Base-by-base conservation (phyloP, 1,284 basidiomycete species). In the Cutaneotrichosporon mucoides region DNA sequence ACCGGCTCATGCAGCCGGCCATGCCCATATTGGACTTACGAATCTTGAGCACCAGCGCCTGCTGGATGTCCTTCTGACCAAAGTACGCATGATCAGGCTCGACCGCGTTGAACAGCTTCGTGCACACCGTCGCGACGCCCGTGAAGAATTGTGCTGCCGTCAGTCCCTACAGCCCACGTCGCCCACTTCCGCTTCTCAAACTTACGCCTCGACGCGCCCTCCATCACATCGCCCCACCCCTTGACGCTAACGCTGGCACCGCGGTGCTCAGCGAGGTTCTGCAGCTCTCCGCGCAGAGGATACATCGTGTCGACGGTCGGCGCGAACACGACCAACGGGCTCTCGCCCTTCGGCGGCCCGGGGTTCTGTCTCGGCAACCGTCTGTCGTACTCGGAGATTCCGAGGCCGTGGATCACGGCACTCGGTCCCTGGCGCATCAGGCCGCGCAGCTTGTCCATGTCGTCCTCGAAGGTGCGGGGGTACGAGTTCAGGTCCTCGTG, bases 21-120 rank as follows among this genome's bases (percentile, higher is more conserved):
- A 24, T 24, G 24, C 24, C 24, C 24, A 24, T 24, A 2, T 24
- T 24, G 24, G 24, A 68, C 76, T 48, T 41, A 79, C 78, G 83
- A n/a, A 89, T 86, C 47, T 88, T 87, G 24, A 99, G 82, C 16
- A 99, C 79, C 7, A 98, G 79, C 0, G 89, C 91, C 75, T 99
- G 95, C 74, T 99, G 95, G 57, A 99, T 97, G 73, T 99, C 95
- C 76, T 99, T 99, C 77, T 98, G 95, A 0, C 96, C 95, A 71
- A 99, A 97, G 77, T 98, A 99, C 24, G 90, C 87, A 58, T 86
- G 85, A 55, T 90, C 90, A 2, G 95, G 95, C 89, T 95, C 86
- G 46, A 98, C 84, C 48, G 86, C 85, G 73, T 97, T 94, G 81
- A 98, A 97, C 11, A 98, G 82, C 77, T 98, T 99, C 3, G 90